These are phyloP conservation scores for Ramaria sp. DNA, from an alignment of 768 basidiomycete species.

Conservation along the genomic window DNA sequence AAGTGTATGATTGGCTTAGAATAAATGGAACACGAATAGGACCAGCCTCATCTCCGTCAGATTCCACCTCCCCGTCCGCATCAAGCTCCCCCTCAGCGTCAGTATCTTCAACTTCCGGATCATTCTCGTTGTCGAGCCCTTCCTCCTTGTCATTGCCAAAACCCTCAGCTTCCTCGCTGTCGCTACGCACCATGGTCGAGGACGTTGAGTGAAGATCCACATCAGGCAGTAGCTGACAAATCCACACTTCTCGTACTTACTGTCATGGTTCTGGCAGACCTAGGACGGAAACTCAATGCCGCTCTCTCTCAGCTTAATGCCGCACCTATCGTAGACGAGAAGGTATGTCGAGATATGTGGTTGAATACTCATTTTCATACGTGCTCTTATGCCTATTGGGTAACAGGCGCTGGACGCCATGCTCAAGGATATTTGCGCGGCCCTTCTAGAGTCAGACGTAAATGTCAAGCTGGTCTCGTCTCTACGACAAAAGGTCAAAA, in stretches of 20 bases:
- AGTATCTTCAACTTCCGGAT: conserved; percentile 52
- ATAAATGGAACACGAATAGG: conserved; percentile 9
- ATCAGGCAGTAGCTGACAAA: conserved; percentile 12
- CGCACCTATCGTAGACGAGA: conserved; percentile 83
- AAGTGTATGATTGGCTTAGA: conserved; percentile 2
- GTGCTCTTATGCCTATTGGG: neutral
- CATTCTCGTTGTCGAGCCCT: conserved; percentile 41
- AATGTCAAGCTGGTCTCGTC: conserved; percentile 93
- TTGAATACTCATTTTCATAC: too few relatives aligned
- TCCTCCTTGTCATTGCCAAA: conserved; percentile 32
- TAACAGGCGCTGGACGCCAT: conserved; percentile 82
- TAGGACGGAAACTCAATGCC: conserved; percentile 88
- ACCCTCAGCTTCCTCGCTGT: conserved; percentile 40
- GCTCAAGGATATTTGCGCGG: conserved; percentile 91
- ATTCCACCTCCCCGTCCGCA: conserved; percentile 39
- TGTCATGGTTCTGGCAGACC: conserved; percentile 90
- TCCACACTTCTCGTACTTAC: neutral
- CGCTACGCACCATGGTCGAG: conserved; percentile 39
- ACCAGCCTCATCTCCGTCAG: conserved; percentile 65
- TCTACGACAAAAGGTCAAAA: conserved; percentile 80
- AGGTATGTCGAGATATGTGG: conserved; percentile 35
- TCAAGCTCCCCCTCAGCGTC: conserved; percentile 34
- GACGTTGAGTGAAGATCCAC: conserved; percentile 4
- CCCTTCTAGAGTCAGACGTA: conserved; percentile 92
- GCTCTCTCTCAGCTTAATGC: conserved; percentile 85